Evolutionary conservation across 768 basidiomycete species (phyloP), one percentile per base, ranked within the genome.

Genomic region (Boletus speciosus): DNA sequence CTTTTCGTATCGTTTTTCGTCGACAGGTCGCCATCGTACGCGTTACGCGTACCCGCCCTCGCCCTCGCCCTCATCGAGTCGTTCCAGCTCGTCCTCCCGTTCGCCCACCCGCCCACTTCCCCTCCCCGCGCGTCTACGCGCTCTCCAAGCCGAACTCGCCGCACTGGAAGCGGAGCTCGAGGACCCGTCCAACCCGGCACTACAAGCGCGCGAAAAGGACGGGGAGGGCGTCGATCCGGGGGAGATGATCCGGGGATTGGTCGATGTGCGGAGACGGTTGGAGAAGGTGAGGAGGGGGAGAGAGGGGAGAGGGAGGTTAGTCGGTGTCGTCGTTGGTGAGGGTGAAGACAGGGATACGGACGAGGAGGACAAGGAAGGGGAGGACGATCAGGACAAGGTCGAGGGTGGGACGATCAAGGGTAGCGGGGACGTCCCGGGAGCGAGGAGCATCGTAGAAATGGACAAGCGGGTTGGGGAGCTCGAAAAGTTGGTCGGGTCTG

Each of bases 401-500:
- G 15, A 21, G 31, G 44, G n/a, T 4, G 50, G 15, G 6, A 19
- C 6, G 8, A 40, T 45, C 37, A 51, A 31, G 19, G 38, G 21
- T 8, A 7, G 51, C 38, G 50, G 45, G 42, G 64, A 66, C 43
- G 71, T 74, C 45, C 63, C 73, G 1, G 76, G 79, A 36, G 71
- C 77, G 46, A 78, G 77, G 49, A 78, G 68, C 15, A 67, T 93
- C 19, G 81, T 84, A 3, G 86, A 90, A 52, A 78, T 98, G 65
- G 96, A 98, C 71, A 78, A 78, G 61, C 82, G 96, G 35, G 79
- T 99, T 2, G 87, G 88, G 7, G 83, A 88, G 56, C 75, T 99
- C 15, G 96, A 98, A 67, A 82, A 80, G 54, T 59, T 90, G 11
- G 76, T 99, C 31, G 96, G 96, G 2, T 87, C 92, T 6, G 84